A percentile compares a stretch with the other conserved stretches of the same genome.
Conservation (phyloP, 2,329 filamentous ascomycete species). For the Colletotrichum aenigma region DNA sequence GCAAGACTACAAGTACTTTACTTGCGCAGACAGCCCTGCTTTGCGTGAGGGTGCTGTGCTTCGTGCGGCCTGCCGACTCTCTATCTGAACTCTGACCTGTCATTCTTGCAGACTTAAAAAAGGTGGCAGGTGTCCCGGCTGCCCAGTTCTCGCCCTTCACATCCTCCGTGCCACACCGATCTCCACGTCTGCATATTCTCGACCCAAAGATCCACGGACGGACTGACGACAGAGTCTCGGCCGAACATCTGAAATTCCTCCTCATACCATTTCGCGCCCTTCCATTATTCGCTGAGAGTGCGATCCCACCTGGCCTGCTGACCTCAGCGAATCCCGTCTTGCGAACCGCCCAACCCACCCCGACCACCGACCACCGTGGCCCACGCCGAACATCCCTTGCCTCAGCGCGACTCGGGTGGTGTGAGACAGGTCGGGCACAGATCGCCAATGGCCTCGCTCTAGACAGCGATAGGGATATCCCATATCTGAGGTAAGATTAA, state of each 20-base stretch:
- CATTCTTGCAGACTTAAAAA: background rate
- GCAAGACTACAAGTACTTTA: background rate
- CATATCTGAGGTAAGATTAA: constrained; percentile 19
- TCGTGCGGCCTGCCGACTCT: constrained; percentile 4
- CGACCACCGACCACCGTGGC: background rate
- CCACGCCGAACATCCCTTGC: constrained; percentile 12
- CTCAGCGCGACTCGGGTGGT: constrained; percentile 9
- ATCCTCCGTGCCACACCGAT: background rate
- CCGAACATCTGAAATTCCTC: background rate
- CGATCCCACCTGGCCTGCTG: background rate
- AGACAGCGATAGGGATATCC: constrained; percentile 16
- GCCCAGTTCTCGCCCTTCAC: background rate
- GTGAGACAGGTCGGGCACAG: constrained; percentile 16
- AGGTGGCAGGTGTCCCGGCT: constrained; percentile 1
- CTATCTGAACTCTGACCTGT: constrained; percentile 5
- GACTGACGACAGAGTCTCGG: background rate
- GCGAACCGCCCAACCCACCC: background rate
- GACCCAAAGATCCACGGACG: background rate
- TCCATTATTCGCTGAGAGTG: background rate
- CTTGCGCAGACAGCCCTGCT: background rate
- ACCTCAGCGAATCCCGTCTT: background rate
- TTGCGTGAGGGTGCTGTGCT: background rate
- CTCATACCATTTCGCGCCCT: background rate
- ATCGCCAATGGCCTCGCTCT: constrained; percentile 11
- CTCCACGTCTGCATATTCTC: background rate